Evolutionary conservation across 345 rosid genomes (phyloP).

Genomic region (Stellera chamaejasme): DNA sequence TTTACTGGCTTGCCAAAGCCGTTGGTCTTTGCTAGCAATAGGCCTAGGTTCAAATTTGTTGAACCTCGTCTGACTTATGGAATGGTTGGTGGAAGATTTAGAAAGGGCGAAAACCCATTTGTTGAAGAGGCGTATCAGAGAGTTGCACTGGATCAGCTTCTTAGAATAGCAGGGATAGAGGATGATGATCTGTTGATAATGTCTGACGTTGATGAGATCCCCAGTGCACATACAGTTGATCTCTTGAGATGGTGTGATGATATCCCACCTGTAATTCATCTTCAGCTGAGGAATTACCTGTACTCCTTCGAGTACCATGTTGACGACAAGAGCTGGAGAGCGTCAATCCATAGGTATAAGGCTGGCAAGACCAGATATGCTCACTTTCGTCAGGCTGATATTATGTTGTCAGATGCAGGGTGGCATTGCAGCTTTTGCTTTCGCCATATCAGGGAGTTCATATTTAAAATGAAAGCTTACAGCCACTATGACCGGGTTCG

Average conservation of each 20-base stretch:
- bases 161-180: constrained; percentile 76
- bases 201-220: constrained; percentile 98
- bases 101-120: constrained; percentile 81
- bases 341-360: constrained; percentile 66
- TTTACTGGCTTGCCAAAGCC: constrained; percentile 70
- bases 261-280: constrained; percentile 74
- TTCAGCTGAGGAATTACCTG: constrained; percentile 71
- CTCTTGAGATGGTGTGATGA: constrained; percentile 90
- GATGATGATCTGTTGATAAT: constrained; percentile 91
- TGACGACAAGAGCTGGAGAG: constrained; percentile 90
- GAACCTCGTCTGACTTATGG: constrained; percentile 81
- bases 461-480: constrained; percentile 96
- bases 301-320: constrained; percentile 71
- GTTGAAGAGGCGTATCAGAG: constrained; percentile 94
- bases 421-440: constrained; percentile 99
- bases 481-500: constrained; percentile 88
- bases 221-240: constrained; percentile 85
- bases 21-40: constrained; percentile 43
- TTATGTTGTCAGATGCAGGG: constrained; percentile 67
- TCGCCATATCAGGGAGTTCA: constrained; percentile 58
- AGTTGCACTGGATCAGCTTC: constrained; percentile 71
- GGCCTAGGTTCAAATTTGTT: constrained; percentile 50
- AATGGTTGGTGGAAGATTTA: constrained; percentile 71
- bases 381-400: constrained; percentile 72
- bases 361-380: constrained; percentile 65